Evolutionary conservation across 805 yeast species (phyloP).

Genomic region (Lachancea lanzarotensis): DNA sequence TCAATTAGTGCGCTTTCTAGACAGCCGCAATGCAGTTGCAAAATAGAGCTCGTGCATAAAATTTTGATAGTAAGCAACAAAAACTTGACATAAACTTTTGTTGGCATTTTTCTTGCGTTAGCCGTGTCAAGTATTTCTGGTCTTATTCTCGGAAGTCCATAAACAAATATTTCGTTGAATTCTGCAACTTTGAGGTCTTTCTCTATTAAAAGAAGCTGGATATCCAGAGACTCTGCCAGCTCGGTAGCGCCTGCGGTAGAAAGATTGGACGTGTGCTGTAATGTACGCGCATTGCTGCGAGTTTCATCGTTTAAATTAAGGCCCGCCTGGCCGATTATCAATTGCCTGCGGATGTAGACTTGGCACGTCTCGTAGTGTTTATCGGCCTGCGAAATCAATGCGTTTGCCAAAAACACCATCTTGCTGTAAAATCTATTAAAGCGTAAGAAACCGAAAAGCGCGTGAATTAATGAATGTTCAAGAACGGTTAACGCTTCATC

Average conservation of each 20-base stretch:
- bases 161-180: constrained; percentile 18
- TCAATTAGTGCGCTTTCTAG: constrained; percentile 30
- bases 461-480: constrained; percentile 21
- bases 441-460: constrained; percentile 21
- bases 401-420: constrained; percentile 10
- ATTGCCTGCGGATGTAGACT: background rate
- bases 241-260: constrained; percentile 11
- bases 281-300: no score
- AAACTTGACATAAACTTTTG: constrained; percentile 20
- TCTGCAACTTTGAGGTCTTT: constrained; percentile 13
- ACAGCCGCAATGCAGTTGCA: constrained; percentile 16
- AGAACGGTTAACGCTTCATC: constrained; percentile 14
- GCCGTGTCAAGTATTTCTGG: constrained; percentile 23
- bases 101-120: constrained; percentile 18
- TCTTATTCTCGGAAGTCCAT: constrained; percentile 12
- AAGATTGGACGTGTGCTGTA: background rate
- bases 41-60: constrained; percentile 15
- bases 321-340: background rate
- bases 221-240: constrained; percentile 9
- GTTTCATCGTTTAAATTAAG: background rate
- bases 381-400: background rate
- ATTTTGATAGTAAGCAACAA: constrained; percentile 26
- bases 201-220: constrained; percentile 6
- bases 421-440: constrained; percentile 24
- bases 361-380: background rate